Evolutionary conservation across 2,329 filamentous ascomycete species (phyloP).

Genomic region (Fusarium secorum): DNA sequence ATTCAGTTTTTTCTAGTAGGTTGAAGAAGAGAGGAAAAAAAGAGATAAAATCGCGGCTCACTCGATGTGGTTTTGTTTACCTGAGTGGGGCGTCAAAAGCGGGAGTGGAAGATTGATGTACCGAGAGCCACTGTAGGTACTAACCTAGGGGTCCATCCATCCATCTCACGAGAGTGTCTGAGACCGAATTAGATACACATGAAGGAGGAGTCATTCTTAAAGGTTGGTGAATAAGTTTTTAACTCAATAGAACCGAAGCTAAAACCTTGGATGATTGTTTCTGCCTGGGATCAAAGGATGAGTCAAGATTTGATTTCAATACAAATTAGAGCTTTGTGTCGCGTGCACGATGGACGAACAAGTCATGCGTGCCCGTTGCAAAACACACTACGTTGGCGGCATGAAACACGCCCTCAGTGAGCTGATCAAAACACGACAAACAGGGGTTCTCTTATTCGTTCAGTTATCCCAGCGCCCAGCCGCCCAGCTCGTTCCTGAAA

Average conservation of each 20-base stretch:
- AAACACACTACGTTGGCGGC: not conserved
- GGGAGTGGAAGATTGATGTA: conserved; percentile 42
- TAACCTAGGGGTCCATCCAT: not conserved
- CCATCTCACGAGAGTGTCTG: not conserved
- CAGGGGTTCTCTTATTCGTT: conserved; percentile 25
- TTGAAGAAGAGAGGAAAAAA: conserved; percentile 47
- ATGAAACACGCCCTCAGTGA: conserved; percentile 6
- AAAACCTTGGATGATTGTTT: not conserved
- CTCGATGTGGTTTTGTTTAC: conserved; percentile 26
- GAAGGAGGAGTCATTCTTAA: not conserved
- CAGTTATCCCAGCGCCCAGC: conserved; percentile 1
- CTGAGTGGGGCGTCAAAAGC: not conserved
- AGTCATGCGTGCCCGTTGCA: not conserved
- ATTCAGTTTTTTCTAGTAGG: conserved; percentile 56
- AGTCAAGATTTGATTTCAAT: not conserved
- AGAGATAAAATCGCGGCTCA: conserved; percentile 9
- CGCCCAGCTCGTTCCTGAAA: conserved; percentile 6
- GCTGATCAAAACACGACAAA: conserved; percentile 33
- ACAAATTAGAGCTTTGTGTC: conserved; percentile 10
- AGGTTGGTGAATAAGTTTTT: not conserved
- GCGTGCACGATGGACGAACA: conserved; percentile 23
- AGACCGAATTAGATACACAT: not conserved
- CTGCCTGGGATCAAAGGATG: not conserved
- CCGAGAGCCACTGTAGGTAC: conserved; percentile 13
- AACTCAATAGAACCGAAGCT: not conserved